A percentile compares a stretch with the other conserved stretches of the same genome.
These are phyloP conservation scores for Ascomycota sp. DNA, from an alignment of 2,329 filamentous ascomycete genomes.

Conservation along the genomic window DNA sequence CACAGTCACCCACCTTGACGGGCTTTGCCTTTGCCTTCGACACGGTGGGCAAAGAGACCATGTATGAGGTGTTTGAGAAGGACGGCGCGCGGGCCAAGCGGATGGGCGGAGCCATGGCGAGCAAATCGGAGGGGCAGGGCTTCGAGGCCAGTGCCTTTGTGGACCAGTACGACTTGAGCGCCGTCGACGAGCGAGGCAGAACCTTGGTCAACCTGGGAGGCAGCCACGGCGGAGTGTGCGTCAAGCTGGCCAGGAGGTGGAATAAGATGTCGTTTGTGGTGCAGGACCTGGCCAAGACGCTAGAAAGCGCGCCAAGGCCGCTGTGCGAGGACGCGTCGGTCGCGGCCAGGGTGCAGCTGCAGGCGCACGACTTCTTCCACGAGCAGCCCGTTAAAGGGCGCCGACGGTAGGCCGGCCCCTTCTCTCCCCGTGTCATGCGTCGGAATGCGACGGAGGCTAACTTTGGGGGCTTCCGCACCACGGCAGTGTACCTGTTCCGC, in stretches of 20 bases:
- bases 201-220: conserved; percentile 39
- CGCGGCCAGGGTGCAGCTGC: conserved; percentile 18
- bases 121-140: conserved; percentile 32
- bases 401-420: conserved; percentile 20
- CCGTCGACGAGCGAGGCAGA: conserved; percentile 21
- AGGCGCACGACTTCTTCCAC: conserved; percentile 36
- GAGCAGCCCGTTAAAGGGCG: conserved; percentile 30
- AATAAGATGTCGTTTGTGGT: conserved; percentile 32
- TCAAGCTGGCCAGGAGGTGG: conserved; percentile 30
- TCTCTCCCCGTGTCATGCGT: background rate
- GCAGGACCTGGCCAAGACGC: conserved; percentile 29
- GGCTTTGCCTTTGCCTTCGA: conserved; percentile 31
- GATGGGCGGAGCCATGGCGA: conserved; percentile 34
- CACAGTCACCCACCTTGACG: conserved; percentile 24
- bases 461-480: no score
- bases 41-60: conserved; percentile 28
- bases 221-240: conserved; percentile 33
- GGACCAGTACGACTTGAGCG: conserved; percentile 30
- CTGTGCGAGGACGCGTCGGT: conserved; percentile 18
- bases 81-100: conserved; percentile 24
- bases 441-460: no score
- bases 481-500: conserved; percentile 32
- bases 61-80: conserved; percentile 32
- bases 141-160: conserved; percentile 33
- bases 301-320: conserved; percentile 24